Percentiles rank a stretch among this genome's conserved stretches.
Evolutionary conservation across 306 rosid species (phyloP).

Genomic region (Castanea mollissima): DNA sequence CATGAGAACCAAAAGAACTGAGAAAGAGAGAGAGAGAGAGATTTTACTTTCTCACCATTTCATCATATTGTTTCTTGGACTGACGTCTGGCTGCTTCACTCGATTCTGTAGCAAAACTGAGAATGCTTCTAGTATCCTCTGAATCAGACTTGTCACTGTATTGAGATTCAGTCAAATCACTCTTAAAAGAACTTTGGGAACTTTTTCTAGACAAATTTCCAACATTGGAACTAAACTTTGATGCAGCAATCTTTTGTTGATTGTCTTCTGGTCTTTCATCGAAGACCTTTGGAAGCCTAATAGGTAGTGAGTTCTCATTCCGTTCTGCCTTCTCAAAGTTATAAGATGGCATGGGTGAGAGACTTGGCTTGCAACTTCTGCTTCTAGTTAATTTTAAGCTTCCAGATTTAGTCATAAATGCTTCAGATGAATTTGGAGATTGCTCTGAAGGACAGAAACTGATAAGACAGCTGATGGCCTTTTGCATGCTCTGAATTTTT

Average conservation of each 20-base stretch:
- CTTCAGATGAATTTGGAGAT: conserved; percentile 33
- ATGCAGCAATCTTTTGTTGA: conserved; percentile 20
- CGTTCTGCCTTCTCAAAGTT: conserved; percentile 32
- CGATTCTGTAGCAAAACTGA: conserved; percentile 42
- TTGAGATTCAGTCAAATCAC: conserved; percentile 24
- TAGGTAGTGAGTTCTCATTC: conserved; percentile 20
- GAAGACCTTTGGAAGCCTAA: conserved; percentile 27
- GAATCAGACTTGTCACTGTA: conserved; percentile 42
- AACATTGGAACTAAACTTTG: conserved; percentile 26
- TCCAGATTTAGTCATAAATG: conserved; percentile 21
- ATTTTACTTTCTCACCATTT: conserved; percentile 32
- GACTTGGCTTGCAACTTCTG: conserved; percentile 47
- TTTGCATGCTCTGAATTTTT: conserved; percentile 41
- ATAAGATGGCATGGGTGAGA: conserved; percentile 30
- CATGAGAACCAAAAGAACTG: neutral
- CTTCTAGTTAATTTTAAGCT: conserved; percentile 37
- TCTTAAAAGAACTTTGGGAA: conserved; percentile 23
- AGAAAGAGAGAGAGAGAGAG: neutral
- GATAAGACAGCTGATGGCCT: conserved; percentile 38
- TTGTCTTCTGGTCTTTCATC: conserved; percentile 19
- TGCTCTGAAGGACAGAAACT: conserved; percentile 39
- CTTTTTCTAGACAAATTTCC: conserved; percentile 31
- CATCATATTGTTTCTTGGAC: conserved; percentile 25
- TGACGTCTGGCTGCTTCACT: conserved; percentile 31
- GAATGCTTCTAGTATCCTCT: conserved; percentile 65